Percentiles rank a stretch among this genome's conserved stretches.
These are phyloP conservation scores for Parmelia sp. DNA, from an alignment of 495 filamentous ascomycete genomes.

Conservation along the genomic window DNA sequence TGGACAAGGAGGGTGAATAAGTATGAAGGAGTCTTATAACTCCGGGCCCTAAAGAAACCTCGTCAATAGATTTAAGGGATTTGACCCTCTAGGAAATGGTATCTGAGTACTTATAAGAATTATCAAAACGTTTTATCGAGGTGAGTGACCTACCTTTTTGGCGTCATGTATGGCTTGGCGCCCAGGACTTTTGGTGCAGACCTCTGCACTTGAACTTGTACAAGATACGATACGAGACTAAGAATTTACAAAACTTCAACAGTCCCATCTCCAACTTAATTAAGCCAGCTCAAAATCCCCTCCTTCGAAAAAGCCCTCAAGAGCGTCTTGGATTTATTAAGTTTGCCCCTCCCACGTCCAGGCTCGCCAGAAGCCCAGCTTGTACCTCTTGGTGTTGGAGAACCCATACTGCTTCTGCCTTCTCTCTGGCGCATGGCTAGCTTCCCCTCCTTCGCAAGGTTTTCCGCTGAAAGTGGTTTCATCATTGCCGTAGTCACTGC, in stretches of 20 bases:
- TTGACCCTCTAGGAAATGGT: too few relatives aligned
- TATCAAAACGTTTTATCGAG: too few relatives aligned
- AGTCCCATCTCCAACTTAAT: slow-evolving; percentile 17
- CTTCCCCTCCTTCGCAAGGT: not conserved
- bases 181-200: too few relatives aligned
- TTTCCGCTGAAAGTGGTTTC: not conserved
- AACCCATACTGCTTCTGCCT: not conserved
- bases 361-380: not conserved
- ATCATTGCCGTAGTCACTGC: not conserved
- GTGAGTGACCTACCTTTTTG: too few relatives aligned
- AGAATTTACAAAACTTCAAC: not conserved
- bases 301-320: slow-evolving; percentile 38
- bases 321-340: slow-evolving; percentile 29
- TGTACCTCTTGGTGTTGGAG: slow-evolving; percentile 2
- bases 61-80: too few relatives aligned
- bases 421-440: not conserved
- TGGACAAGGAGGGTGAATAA: too few relatives aligned
- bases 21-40: too few relatives aligned
- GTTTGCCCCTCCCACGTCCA: slow-evolving; percentile 2
- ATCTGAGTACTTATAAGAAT: too few relatives aligned
- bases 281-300: slow-evolving; percentile 40
- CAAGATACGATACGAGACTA: not conserved
- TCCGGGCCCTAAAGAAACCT: too few relatives aligned
- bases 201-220: not conserved
- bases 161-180: too few relatives aligned